Evolutionary conservation across 768 basidiomycete species (phyloP), one percentile per base, ranked within the genome.

Genomic region (Sarcodon sp.): DNA sequence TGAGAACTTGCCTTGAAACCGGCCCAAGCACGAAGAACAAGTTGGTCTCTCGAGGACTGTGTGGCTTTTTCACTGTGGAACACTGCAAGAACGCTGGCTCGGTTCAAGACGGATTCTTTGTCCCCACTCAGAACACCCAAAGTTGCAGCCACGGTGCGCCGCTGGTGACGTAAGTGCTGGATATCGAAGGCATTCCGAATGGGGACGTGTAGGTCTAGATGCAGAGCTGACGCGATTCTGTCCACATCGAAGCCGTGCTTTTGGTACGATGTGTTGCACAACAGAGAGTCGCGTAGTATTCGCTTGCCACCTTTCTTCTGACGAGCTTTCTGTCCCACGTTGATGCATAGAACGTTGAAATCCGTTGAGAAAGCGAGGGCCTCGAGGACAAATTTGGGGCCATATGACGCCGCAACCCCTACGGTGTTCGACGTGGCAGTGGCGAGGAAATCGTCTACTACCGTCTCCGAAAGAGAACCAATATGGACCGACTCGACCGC

Each of bases 221-320:
- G 65, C 12, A 79, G 53, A 2, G 72, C 60, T 3, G 63, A 51
- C 0, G 67, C 62, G 1, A 78, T 52, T 35, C 60, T 63, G 51
- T 76, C 76, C 73, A 75, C 72, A 33, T 59, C 57, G 41, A 78
- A 72, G 44, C 10, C 27, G 18, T 45, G 11, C 16, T 33, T 18
- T n/a, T 39, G 49, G 7, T 13, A 32, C 3, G 37, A 31, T 1
- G 16, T 33, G 34, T 39, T 16, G 32, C 35, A 48, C 7, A 39
- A n/a, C 2, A 44, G 7, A 8, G 38, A 15, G 21, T 13, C 11
- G 9, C 15, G 35, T 21, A 50, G 8, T 16, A 34, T 39, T 49
- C 46, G 18, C 35, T 16, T 16, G 8, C 11, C 35, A 13, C 35
- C 32, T 31, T 37, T 34, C n/a, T 31, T 37, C 10, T 7, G 15